Conservation (phyloP, 129 eudicot species). For the Chrysanthemum seticuspe region DNA sequence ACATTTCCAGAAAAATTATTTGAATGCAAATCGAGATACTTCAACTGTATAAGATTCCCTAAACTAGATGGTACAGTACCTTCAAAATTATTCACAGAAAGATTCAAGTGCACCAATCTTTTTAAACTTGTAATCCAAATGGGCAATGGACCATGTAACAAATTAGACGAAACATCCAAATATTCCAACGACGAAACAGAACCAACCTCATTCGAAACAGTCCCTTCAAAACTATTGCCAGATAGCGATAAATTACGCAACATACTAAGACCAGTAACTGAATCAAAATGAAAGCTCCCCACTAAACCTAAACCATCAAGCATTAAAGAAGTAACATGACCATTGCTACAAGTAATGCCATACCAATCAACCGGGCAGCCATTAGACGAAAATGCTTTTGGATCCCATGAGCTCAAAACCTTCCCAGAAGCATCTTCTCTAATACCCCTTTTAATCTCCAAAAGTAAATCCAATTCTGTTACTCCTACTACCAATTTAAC, state of each 20-base stretch:
- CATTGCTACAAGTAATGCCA: constrained; percentile 60
- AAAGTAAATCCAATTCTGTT: constrained; percentile 56
- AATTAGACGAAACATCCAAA: constrained; percentile 59
- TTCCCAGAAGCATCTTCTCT: constrained; percentile 49
- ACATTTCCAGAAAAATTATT: constrained; percentile 63
- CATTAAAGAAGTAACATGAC: constrained; percentile 59
- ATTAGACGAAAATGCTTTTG: constrained; percentile 52
- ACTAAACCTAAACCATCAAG: constrained; percentile 53
- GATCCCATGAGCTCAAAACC: constrained; percentile 67
- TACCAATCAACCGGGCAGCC: constrained; percentile 80
- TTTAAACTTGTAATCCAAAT: constrained; percentile 31
- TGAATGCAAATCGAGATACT: constrained; percentile 61
- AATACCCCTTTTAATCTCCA: constrained; percentile 69
- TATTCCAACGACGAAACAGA: constrained; percentile 39
- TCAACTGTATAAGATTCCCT: constrained; percentile 41
- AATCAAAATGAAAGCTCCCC: constrained; percentile 53
- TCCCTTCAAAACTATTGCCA: constrained; percentile 49
- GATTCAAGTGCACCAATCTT: constrained; percentile 48
- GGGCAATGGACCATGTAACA: constrained; percentile 58
- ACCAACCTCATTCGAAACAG: constrained; percentile 39
- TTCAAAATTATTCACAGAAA: constrained; percentile 53
- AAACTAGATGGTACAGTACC: constrained; percentile 52
- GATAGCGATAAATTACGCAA: constrained; percentile 62
- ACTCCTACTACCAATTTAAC: constrained; percentile 40
- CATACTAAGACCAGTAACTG: constrained; percentile 45